A percentile compares a stretch with the other conserved stretches of the same genome.
Evolutionary conservation across 2,329 filamentous ascomycete species (phyloP).

Genomic region (Fusarium clavum): DNA sequence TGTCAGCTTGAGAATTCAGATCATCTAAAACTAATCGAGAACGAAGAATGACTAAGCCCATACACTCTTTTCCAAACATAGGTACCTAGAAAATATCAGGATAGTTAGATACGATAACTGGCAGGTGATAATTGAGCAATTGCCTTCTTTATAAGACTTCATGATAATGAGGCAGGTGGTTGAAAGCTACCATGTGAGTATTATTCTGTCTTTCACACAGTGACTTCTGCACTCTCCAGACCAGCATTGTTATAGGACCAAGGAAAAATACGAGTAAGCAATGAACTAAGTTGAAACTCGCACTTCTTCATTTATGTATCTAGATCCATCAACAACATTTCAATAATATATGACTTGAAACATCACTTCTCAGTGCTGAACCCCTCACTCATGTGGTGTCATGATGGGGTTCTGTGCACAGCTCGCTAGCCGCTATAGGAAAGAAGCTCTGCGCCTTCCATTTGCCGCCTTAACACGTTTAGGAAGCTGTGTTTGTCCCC

Average conservation of each 20-base stretch:
- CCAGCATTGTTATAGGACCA: neutral
- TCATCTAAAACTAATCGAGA: neutral
- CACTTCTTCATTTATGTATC: neutral
- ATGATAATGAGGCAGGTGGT: neutral
- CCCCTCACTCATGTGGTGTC: constrained; percentile 17
- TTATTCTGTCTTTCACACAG: neutral
- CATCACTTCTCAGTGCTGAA: neutral
- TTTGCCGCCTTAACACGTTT: constrained; percentile 41
- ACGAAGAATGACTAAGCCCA: neutral
- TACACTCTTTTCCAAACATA: neutral
- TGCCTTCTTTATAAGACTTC: neutral
- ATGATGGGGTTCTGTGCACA: constrained; percentile 25
- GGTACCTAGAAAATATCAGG: neutral
- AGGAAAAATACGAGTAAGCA: neutral
- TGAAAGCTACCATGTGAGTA: neutral
- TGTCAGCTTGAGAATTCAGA: neutral
- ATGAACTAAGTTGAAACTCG: neutral
- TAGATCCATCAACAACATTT: neutral
- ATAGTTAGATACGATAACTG: neutral
- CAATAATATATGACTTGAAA: neutral
- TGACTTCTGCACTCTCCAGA: neutral
- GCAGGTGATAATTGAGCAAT: neutral
- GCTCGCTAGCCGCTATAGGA: constrained; percentile 30
- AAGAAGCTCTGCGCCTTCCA: constrained; percentile 24
- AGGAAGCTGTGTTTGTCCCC: constrained; percentile 40